Percentiles rank a stretch among this genome's conserved stretches.
Evolutionary conservation across 345 rosid genomes (phyloP).

Genomic region (Raphanus raphanistrum): DNA sequence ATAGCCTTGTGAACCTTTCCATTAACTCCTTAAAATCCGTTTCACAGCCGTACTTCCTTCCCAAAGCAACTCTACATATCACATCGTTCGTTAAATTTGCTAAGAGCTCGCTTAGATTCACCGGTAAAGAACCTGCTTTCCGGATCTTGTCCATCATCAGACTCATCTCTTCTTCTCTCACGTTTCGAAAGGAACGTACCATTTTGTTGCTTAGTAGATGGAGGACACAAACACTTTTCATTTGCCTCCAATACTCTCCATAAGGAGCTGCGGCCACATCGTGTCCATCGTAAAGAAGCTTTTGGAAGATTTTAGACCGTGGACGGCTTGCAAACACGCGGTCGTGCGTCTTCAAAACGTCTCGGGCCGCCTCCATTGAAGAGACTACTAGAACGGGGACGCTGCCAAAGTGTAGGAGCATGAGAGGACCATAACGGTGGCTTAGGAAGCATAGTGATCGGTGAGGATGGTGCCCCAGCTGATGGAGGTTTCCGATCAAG

Average conservation of each 20-base stretch:
- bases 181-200: slow-evolving; percentile 41
- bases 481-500: slow-evolving; percentile 10
- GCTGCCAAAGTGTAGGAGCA: slow-evolving; percentile 4
- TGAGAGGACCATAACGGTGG: slow-evolving; percentile 5
- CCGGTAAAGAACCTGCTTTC: slow-evolving; percentile 1
- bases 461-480: neutral
- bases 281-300: neutral
- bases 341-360: slow-evolving; percentile 13
- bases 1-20: slow-evolving; percentile 29
- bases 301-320: neutral
- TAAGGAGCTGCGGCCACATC: slow-evolving; percentile 42
- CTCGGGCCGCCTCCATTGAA: neutral
- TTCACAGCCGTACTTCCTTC: slow-evolving; percentile 50
- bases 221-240: slow-evolving; percentile 49
- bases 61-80: slow-evolving; percentile 54
- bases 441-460: neutral
- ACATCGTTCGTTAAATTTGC: slow-evolving; percentile 44
- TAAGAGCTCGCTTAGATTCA: slow-evolving; percentile 46
- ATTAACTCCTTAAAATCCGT: slow-evolving; percentile 41
- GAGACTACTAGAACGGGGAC: slow-evolving; percentile 17
- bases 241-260: slow-evolving; percentile 74
- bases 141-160: slow-evolving; percentile 37
- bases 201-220: slow-evolving; percentile 54
- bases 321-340: slow-evolving; percentile 7
- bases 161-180: slow-evolving; percentile 54